A percentile compares a stretch with the other conserved stretches of the same genome.
Conservation (phyloP, 106 monocot species). For the Iris macrosiphon region DNA sequence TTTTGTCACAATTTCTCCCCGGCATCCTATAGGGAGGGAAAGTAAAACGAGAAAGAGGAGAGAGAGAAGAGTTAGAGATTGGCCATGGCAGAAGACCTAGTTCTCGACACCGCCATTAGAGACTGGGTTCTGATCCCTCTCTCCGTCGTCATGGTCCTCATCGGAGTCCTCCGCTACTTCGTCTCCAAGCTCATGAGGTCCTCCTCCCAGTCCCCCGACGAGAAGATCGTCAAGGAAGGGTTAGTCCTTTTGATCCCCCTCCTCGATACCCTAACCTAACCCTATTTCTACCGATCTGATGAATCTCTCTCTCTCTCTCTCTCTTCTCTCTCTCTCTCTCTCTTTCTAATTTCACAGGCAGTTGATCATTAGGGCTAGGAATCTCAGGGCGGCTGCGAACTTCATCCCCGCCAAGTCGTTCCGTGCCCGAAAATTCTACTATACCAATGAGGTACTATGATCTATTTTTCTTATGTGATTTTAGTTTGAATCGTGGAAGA, state of each 20-base stretch:
- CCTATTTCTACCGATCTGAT: not conserved
- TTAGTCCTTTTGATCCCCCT: not conserved
- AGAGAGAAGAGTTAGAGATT: no score
- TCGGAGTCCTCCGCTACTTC: slow-evolving; percentile 93
- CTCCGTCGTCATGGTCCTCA: slow-evolving; percentile 94
- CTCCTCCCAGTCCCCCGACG: slow-evolving; percentile 43
- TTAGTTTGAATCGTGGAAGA: no score
- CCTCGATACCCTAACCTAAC: not conserved
- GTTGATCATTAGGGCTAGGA: slow-evolving; percentile 24
- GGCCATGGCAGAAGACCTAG: slow-evolving; percentile 77
- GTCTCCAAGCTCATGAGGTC: slow-evolving; percentile 93
- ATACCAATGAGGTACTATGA: slow-evolving; percentile 9
- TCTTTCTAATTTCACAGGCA: slow-evolving; percentile 5
- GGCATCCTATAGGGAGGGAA: no score
- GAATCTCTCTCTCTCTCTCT: no score
- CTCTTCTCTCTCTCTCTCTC: no score
- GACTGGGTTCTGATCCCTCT: slow-evolving; percentile 90
- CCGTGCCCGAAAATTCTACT: slow-evolving; percentile 10
- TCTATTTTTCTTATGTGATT: no score
- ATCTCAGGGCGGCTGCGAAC: slow-evolving; percentile 12
- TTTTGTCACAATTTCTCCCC: no score
- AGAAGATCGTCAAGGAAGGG: slow-evolving; percentile 87
- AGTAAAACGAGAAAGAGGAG: no score
- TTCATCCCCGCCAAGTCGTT: slow-evolving; percentile 13
- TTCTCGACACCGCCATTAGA: slow-evolving; percentile 94